These are phyloP conservation scores for Polysphondylium violaceum DNA, from an alignment of 78 protist genomes.

Conservation along the genomic window DNA sequence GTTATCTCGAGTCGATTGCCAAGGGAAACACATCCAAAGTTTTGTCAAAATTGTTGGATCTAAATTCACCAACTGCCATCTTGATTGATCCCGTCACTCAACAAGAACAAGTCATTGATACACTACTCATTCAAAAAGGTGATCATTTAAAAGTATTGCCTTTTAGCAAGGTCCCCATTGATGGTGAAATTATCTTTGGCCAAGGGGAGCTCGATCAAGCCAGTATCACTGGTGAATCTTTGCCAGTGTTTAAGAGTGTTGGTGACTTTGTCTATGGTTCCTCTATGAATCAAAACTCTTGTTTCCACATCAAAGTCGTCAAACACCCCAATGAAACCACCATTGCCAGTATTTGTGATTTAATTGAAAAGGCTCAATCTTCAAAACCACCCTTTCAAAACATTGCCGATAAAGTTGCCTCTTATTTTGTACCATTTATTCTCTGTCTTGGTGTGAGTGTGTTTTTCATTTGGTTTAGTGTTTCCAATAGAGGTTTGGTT, in stretches of 20 bases:
- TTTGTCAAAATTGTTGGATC: constrained; percentile 58
- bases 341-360: constrained; percentile 80
- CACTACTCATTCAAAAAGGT: constrained; percentile 68
- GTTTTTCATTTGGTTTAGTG: constrained; percentile 85
- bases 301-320: constrained; percentile 49
- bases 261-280: constrained; percentile 92
- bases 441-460: constrained; percentile 76
- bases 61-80: constrained; percentile 77
- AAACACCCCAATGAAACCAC: constrained; percentile 81
- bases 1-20: constrained; percentile 90
- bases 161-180: constrained; percentile 71
- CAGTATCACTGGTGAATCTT: constrained; percentile 93
- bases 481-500: neutral
- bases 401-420: constrained; percentile 89
- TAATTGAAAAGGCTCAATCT: constrained; percentile 93
- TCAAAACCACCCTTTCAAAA: constrained; percentile 69
- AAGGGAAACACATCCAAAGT: constrained; percentile 90
- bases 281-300: constrained; percentile 79
- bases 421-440: constrained; percentile 92
- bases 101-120: constrained; percentile 13
- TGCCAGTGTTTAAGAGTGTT: constrained; percentile 70
- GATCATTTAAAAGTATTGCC: constrained; percentile 75
- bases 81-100: neutral
- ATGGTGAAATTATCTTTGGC: constrained; percentile 68
- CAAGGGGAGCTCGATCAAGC: constrained; percentile 89